Percentiles rank a stretch among this genome's conserved stretches.
phyloP scores from a whole-genome alignment of 2,329 filamentous ascomycete genomes.

The Alternaria panax region DNA sequence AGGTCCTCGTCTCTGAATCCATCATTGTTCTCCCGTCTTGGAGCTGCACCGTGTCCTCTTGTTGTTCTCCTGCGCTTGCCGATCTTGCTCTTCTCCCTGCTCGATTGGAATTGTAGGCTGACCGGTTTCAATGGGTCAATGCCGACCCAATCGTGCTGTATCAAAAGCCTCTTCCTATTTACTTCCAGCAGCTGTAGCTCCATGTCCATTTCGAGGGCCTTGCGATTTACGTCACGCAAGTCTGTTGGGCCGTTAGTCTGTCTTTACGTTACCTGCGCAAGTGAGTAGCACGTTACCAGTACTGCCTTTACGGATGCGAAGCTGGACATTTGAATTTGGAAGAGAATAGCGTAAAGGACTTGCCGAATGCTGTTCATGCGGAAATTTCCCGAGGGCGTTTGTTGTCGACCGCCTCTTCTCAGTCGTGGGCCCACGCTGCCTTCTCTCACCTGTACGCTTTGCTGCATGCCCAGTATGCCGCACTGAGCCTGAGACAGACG shows the following conservation, averaged over 20 bases:
- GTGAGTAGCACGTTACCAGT: not conserved
- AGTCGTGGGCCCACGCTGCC: not conserved
- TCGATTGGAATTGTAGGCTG: constrained; percentile 36
- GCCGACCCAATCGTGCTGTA: constrained; percentile 47
- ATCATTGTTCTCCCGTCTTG: not conserved
- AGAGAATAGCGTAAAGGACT: not conserved
- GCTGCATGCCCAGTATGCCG: constrained; percentile 18
- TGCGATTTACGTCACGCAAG: constrained; percentile 12
- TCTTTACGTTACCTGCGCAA: not conserved
- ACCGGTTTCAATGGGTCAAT: constrained; percentile 39
- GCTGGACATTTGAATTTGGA: not conserved
- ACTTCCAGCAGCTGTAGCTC: constrained; percentile 36
- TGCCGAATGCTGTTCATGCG: not conserved
- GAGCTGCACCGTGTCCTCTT: constrained; percentile 5
- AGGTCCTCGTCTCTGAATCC: not conserved
- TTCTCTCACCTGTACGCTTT: constrained; percentile 1
- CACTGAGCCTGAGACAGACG: constrained; percentile 16
- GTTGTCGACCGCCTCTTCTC: not conserved
- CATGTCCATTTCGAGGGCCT: constrained; percentile 8
- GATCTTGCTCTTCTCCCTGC: constrained; percentile 38
- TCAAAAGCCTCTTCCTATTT: constrained; percentile 40
- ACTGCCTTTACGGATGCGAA: constrained; percentile 1
- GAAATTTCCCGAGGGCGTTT: not conserved
- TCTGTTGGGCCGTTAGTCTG: constrained; percentile 2
- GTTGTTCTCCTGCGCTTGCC: constrained; percentile 45